Conservation (phyloP, 2,329 filamentous ascomycete species). For the Diaporthe humulicola region DNA sequence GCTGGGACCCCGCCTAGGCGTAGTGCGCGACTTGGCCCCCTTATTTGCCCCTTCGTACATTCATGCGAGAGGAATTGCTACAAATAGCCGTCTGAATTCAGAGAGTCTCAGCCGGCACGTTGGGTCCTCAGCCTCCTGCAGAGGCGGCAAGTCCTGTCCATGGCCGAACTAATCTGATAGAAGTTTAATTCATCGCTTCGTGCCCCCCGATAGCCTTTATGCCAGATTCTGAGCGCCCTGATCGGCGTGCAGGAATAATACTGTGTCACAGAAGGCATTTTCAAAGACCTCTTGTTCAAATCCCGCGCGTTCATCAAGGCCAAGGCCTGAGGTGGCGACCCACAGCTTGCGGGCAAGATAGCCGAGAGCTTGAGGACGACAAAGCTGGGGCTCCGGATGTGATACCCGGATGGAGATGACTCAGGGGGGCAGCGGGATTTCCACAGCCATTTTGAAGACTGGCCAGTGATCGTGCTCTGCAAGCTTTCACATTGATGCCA, state of each 20-base stretch:
- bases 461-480: neutral
- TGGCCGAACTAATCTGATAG: neutral
- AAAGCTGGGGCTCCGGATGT: slow-evolving; percentile 9
- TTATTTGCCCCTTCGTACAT: neutral
- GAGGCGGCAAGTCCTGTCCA: neutral
- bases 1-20: slow-evolving; percentile 11
- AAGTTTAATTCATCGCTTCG: no score
- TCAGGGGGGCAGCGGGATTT: slow-evolving; percentile 4
- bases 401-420: slow-evolving; percentile 5
- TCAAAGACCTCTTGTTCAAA: neutral
- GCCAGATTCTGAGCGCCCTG: neutral
- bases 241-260: neutral
- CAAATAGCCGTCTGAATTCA: slow-evolving; percentile 8
- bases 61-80: slow-evolving; percentile 14
- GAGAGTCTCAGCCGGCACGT: neutral
- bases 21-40: slow-evolving; percentile 7
- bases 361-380: slow-evolving; percentile 8
- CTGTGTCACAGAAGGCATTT: neutral
- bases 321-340: slow-evolving; percentile 1
- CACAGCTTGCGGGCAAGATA: slow-evolving; percentile 14
- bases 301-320: neutral
- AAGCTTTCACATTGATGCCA: slow-evolving; percentile 1
- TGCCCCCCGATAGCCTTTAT: neutral
- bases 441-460: neutral
- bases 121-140: neutral